Conservation (phyloP, 2,329 filamentous ascomycete genomes). For the Diaporthe eres region DNA sequence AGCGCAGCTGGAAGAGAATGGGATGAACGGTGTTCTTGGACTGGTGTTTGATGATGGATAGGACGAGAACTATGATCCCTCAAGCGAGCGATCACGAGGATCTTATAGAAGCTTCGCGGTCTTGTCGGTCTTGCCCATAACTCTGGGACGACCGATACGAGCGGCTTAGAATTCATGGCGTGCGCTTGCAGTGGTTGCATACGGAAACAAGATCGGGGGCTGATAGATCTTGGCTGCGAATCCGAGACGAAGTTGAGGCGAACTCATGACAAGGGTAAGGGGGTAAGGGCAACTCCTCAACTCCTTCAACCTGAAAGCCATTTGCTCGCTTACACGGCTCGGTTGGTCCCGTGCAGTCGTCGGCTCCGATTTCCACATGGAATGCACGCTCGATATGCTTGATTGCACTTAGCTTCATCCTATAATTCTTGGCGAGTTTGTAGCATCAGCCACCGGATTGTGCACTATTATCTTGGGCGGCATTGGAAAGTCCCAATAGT, state of each 20-base stretch:
- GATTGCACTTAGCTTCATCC: background rate
- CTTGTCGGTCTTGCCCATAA: background rate
- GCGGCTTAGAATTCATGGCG: constrained; percentile 11
- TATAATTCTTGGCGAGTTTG: background rate
- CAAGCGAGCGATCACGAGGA: constrained; percentile 29
- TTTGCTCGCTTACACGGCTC: constrained; percentile 30
- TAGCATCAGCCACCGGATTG: background rate
- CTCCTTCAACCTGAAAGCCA: constrained; percentile 17
- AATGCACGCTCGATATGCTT: background rate
- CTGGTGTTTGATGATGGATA: background rate
- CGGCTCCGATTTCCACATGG: constrained; percentile 15
- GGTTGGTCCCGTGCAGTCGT: constrained; percentile 8
- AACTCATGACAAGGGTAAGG: constrained; percentile 24
- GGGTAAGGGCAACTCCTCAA: constrained; percentile 4
- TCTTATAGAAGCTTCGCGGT: constrained; percentile 35
- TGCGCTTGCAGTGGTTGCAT: constrained; percentile 9
- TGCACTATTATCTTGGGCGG: background rate
- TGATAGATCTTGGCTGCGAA: constrained; percentile 30
- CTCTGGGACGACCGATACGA: background rate
- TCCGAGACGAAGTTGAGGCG: constrained; percentile 31
- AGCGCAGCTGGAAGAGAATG: constrained; percentile 37
- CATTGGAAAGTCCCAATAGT: background rate
- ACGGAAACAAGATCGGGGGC: constrained; percentile 26
- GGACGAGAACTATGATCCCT: background rate
- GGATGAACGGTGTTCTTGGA: constrained; percentile 28